A percentile compares a stretch with the other conserved stretches of the same genome.
These are phyloP conservation scores for Trifolium dubium DNA, from an alignment of 306 rosid genomes.

Conservation along the genomic window DNA sequence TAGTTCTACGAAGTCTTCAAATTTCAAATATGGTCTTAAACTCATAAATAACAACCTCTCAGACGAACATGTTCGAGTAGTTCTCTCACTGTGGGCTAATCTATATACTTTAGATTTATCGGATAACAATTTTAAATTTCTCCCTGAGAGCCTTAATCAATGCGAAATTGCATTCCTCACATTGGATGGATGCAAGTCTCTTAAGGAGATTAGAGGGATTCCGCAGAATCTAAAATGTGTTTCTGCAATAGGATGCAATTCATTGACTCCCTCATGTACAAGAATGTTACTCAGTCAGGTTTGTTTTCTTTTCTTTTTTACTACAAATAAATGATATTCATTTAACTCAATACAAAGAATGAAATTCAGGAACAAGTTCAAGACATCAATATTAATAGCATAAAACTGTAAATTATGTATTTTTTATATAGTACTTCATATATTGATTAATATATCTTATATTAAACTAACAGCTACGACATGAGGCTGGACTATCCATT, in stretches of 20 bases:
- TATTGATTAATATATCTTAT: no score
- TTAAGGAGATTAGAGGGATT: constrained; percentile 25
- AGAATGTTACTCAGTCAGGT: not conserved
- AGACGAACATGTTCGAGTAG: not conserved
- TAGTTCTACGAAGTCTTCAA: not conserved
- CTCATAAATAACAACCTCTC: not conserved
- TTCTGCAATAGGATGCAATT: not conserved
- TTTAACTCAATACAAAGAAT: no score
- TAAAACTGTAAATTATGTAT: no score
- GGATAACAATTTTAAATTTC: not conserved
- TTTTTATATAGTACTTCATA: no score
- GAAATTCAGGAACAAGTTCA: no score
- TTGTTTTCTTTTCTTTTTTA: no score
- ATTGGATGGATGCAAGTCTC: not conserved
- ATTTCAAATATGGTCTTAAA: fast-evolving
- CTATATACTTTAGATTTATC: not conserved
- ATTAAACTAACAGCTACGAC: no score
- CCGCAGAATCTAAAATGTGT: not conserved
- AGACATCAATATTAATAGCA: no score
- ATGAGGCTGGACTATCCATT: no score
- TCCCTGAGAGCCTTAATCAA: not conserved
- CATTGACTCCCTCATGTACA: not conserved
- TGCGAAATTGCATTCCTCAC: fast-evolving
- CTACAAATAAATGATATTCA: no score
- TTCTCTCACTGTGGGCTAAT: not conserved